Base-by-base conservation (phyloP, 257 asterid species). In the Galeopsis tetrahit region DNA sequence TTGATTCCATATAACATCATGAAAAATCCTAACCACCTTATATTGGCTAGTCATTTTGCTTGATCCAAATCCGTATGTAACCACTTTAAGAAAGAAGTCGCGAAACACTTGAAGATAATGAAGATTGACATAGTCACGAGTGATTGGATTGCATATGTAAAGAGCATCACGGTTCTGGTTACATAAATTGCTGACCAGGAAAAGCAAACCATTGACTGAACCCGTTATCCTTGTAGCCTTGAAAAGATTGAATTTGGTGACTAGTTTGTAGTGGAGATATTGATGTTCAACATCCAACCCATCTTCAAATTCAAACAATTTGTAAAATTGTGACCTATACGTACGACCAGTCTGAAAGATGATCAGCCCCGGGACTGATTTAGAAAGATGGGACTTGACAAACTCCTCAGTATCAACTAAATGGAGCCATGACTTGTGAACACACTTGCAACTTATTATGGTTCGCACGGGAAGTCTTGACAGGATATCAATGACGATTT, bases 81-180 rank as follows among this genome's bases (percentile, higher is more conserved):
- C 66, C 6, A 11, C 13, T 17, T 55, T 69, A 5, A 0, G 2
- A 80, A 81, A 69, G 64, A 68, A 1, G 3, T 1, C 1, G 31
- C 38, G 36, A 4, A 0, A n/a, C 3, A 75, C 75, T 21, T 32
- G 33, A 11, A 61, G 74, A 10, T 8, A 2, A 2, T 74, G 86
- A 35, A 86, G 75, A 1, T 66, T 10, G 28, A 81, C 69, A 13
- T 71, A 79, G 11, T 83, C 86, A 2, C 72, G 74, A 0, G 70
- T 79, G 62, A 65, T 69, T 10, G 86, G 90, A 62, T 85, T 82
- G 75, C 86, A 82, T 40, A 85, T 11, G 38, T 59, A 81, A 35
- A 74, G 14, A 46, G 34, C 34, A n/a, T 62, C 2, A 53, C 3
- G 17, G 0, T 4, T 1, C 6, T 17, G 28, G 28, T 0, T 7